Percentiles rank a stretch among this genome's conserved stretches.
Conservation (phyloP, 768 basidiomycete species). For the Suillus subluteus region DNA sequence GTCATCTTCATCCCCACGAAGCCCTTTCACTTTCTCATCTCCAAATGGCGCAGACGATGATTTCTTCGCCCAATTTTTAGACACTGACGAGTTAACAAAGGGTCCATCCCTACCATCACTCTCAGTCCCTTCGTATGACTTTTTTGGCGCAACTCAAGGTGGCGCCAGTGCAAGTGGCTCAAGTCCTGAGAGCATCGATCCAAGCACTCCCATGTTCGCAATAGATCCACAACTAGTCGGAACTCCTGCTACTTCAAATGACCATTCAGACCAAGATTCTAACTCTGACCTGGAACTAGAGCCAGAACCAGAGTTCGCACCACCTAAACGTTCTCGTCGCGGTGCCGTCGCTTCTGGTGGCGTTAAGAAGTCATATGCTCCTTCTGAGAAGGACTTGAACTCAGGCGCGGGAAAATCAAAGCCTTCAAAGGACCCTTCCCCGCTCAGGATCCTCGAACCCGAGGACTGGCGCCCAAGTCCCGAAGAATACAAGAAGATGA, state of each 20-base stretch:
- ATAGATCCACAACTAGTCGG: slow-evolving; percentile 83
- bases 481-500: slow-evolving; percentile 95
- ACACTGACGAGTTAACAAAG: slow-evolving; percentile 41
- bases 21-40: slow-evolving; percentile 33
- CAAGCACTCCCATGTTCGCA: slow-evolving; percentile 39
- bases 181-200: slow-evolving; percentile 18
- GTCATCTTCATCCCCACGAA: slow-evolving; percentile 48
- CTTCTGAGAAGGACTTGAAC: slow-evolving; percentile 35
- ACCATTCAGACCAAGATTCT: slow-evolving; percentile 38
- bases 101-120: slow-evolving; percentile 29
- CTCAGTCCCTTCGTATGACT: slow-evolving; percentile 40
- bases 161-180: slow-evolving; percentile 29
- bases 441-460: slow-evolving; percentile 36
- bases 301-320: slow-evolving; percentile 23
- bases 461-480: slow-evolving; percentile 87
- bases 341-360: slow-evolving; percentile 78
- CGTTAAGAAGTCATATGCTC: slow-evolving; percentile 59
- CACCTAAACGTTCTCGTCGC: slow-evolving; percentile 56
- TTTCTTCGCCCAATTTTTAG: slow-evolving; percentile 51
- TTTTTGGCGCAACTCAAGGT: slow-evolving; percentile 41
- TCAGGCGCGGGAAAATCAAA: slow-evolving; percentile 20
- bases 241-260: slow-evolving; percentile 55
- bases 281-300: slow-evolving; percentile 42
- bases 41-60: slow-evolving; percentile 34
- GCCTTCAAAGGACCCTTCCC: slow-evolving; percentile 31